Conservation (phyloP, 352 stramenopile genomes). For the Pythium coloratum region DNA sequence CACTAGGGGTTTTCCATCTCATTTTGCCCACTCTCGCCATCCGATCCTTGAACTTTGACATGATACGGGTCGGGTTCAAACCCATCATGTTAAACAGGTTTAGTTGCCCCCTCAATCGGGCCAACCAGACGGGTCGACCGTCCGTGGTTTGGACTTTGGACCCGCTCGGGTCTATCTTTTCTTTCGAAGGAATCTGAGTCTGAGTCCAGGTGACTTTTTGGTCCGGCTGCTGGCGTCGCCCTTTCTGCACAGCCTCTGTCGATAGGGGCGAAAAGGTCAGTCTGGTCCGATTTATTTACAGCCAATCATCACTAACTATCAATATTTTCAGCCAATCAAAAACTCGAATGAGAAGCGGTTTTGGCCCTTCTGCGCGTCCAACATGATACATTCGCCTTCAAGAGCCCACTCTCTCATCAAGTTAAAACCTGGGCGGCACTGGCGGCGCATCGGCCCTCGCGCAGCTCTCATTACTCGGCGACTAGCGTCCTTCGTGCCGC, state of each 20-base stretch:
- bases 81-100: not conserved
- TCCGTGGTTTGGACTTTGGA: not conserved
- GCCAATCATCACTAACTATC: conserved; percentile 3
- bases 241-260: conserved; percentile 15
- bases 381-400: conserved; percentile 26
- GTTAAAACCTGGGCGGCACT: conserved; percentile 5
- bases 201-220: conserved; percentile 9
- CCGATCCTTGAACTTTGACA: too few relatives aligned
- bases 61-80: not conserved
- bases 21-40: too few relatives aligned
- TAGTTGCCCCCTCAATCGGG: too few relatives aligned
- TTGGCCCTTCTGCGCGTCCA: conserved; percentile 26
- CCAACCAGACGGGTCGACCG: too few relatives aligned
- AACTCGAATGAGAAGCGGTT: conserved; percentile 8
- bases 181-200: conserved; percentile 21
- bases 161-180: not conserved
- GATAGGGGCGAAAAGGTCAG: not conserved
- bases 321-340: conserved; percentile 21
- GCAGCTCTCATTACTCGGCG: not conserved
- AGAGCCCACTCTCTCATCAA: conserved; percentile 5
- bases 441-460: not conserved
- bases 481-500: not conserved
- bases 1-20: too few relatives aligned
- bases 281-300: not conserved
- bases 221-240: not conserved